Evolutionary conservation across 169 alveolate genomes (phyloP).

Genomic region (Amoebophrya sp.): DNA sequence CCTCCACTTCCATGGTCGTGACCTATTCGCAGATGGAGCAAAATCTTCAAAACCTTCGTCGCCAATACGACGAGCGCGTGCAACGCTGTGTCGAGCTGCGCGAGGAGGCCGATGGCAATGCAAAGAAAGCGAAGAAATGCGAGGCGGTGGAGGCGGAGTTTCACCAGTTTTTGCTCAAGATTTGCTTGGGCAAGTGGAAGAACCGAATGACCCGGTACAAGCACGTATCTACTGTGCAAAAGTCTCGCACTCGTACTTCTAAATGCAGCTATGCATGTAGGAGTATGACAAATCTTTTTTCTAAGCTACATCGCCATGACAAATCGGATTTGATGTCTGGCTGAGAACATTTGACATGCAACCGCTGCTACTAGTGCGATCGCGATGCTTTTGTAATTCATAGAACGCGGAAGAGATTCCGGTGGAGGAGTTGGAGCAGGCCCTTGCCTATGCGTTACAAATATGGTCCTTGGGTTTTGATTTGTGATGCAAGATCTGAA

Average conservation of each 20-base stretch:
- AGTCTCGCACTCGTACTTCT: not conserved
- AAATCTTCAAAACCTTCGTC: not conserved
- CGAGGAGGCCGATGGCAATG: not conserved
- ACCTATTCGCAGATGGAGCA: not conserved
- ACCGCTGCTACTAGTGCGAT: no score
- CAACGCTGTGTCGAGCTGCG: not conserved
- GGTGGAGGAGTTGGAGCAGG: no score
- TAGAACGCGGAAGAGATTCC: no score
- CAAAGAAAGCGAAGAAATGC: not conserved
- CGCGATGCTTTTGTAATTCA: no score
- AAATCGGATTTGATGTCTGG: not conserved
- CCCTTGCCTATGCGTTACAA: no score
- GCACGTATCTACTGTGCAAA: not conserved
- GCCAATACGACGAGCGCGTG: constrained; percentile 7
- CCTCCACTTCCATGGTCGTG: no score
- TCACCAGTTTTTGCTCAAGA: not conserved
- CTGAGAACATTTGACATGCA: not conserved
- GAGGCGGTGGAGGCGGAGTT: not conserved
- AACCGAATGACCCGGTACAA: not conserved
- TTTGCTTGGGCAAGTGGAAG: not conserved
- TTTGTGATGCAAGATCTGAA: no score
- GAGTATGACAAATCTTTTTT: not conserved
- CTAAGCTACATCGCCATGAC: not conserved
- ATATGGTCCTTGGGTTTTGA: no score
- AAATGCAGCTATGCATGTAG: not conserved